Evolutionary conservation across 1,139 yeast species (phyloP), one percentile per base, ranked within the genome.

Genomic region (Hansenula anomala): DNA sequence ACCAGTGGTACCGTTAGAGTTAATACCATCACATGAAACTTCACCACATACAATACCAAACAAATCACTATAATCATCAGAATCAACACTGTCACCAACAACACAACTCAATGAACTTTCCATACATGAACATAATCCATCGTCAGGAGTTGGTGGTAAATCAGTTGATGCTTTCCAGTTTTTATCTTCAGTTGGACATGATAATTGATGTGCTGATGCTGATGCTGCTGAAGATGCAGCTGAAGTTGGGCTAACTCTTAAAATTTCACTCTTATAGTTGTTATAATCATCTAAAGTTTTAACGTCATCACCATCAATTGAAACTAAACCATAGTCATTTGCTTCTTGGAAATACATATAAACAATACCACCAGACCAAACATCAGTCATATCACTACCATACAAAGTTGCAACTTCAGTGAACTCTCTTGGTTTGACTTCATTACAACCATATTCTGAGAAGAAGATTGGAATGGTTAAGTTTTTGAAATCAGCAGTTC

Each of bases 301-400:
- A 56, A 75, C 83, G 39, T 67, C 80, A 46, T 73, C 72, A 49
- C 62, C 67, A 42, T 64, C 64, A 43, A 80, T 67, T 36, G 79
- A 57, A 33, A 79, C 84, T 55, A 84, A 71, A 59, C 94, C 94
- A 55, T 82, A 84, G 44, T 82, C 63, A 63, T 84, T 83, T 31
- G 64, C 73, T 66, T 83, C 92, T 68, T 84, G 74, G 60, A 78
- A 81, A 64, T 83, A 84, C 89, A 83, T 79, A 68, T 82, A 83
- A 36, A 82, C 90, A 54, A 84, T 82, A 70, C 92, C 94, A 64
- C 94, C 94, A 32, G 92, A 82, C 90, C 90, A 84, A 38, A 83
- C 87, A 57, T 73, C 81, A 46, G 86, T 78, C 88, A 80, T 80
- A 26, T 80, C 66, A 40, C 63, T 59, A 46, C 80, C 67, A 63